A percentile compares a stretch with the other conserved stretches of the same genome.
Conservation (phyloP, 495 filamentous ascomycete genomes). For the Coniosporium apollinis region DNA sequence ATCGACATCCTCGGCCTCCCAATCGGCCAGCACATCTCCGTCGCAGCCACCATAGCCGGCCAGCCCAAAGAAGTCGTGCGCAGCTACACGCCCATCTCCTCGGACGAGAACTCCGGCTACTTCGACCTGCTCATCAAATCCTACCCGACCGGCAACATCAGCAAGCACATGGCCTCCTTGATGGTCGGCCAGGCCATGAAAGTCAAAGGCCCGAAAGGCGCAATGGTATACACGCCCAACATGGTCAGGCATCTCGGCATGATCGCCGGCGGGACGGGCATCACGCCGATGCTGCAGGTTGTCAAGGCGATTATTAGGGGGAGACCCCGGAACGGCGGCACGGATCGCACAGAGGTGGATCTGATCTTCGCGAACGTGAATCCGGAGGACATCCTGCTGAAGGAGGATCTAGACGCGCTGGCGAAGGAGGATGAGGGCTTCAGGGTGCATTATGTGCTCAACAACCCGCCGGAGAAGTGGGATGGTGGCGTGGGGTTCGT, state of each 20-base stretch:
- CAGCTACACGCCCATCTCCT: conserved; percentile 92
- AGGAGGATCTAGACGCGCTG: conserved; percentile 74
- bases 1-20: conserved; percentile 82
- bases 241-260: conserved; percentile 91
- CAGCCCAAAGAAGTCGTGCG: conserved; percentile 76
- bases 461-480: conserved; percentile 89
- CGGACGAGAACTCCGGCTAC: conserved; percentile 79
- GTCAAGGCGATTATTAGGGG: conserved; percentile 79
- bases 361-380: conserved; percentile 95
- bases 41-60: conserved; percentile 64
- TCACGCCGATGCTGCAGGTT: conserved; percentile 96
- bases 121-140: conserved; percentile 96
- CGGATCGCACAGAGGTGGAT: conserved; percentile 73
- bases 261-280: conserved; percentile 94
- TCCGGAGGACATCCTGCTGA: conserved; percentile 76
- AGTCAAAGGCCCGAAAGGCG: conserved; percentile 84
- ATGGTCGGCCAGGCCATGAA: conserved; percentile 74
- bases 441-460: conserved; percentile 82
- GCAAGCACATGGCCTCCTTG: conserved; percentile 69
- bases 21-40: conserved; percentile 96
- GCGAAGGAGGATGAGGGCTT: conserved; percentile 60
- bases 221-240: conserved; percentile 90
- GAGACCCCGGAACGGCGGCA: conserved; percentile 47
- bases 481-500: conserved; percentile 83
- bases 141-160: conserved; percentile 93